phyloP scores from a whole-genome alignment of 2,329 filamentous ascomycete species.

The Thelonectria olida region DNA sequence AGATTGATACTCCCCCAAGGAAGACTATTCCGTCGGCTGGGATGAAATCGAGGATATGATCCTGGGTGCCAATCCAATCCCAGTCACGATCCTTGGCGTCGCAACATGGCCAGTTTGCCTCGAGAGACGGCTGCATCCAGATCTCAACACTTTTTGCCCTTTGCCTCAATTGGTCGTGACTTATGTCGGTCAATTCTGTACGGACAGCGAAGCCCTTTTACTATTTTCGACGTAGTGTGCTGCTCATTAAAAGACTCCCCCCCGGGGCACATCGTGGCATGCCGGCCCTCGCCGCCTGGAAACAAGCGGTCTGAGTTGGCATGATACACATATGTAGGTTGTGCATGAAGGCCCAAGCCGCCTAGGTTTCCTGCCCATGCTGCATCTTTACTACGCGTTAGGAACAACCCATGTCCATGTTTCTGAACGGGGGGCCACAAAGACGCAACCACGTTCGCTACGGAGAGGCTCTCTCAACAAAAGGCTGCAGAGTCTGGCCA shows the following conservation, averaged over 20 bases:
- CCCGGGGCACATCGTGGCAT: not conserved
- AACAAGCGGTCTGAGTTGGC: constrained; percentile 42
- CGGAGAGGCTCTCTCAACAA: too few species aligned
- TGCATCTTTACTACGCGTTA: not conserved
- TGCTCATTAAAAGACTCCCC: not conserved
- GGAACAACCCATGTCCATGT: constrained; percentile 21
- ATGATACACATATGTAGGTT: constrained; percentile 38
- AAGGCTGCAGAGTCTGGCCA: too few species aligned
- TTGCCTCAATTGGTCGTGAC: not conserved
- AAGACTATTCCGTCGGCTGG: not conserved
- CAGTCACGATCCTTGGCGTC: not conserved
- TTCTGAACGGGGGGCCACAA: constrained; percentile 15
- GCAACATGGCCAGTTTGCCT: constrained; percentile 2
- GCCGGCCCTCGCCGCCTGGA: constrained; percentile 1
- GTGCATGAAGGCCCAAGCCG: constrained; percentile 14
- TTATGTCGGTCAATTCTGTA: constrained; percentile 7
- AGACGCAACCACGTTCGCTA: constrained; percentile 12
- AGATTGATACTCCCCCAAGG: not conserved
- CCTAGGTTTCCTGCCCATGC: constrained; percentile 28
- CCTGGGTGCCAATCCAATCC: not conserved
- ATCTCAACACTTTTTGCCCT: constrained; percentile 17
- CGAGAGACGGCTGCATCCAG: not conserved
- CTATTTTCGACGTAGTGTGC: not conserved
- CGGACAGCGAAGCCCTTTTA: constrained; percentile 6
- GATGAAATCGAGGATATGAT: too few species aligned